phyloP scores from a whole-genome alignment of 2,329 filamentous ascomycete genomes.

The Lachnellula occidentalis region DNA sequence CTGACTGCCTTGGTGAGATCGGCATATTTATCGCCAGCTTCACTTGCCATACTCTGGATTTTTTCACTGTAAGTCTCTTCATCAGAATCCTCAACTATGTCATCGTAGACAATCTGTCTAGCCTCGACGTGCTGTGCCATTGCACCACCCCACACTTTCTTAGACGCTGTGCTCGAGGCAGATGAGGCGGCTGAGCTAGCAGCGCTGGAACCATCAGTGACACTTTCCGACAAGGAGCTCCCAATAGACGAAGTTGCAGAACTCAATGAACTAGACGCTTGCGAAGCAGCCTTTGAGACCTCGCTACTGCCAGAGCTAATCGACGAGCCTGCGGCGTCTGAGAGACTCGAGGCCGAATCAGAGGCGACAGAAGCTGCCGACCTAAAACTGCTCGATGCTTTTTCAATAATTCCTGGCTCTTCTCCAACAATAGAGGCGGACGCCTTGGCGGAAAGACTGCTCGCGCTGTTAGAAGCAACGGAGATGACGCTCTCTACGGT shows the following conservation, averaged over 20 bases:
- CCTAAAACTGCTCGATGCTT: slow-evolving; percentile 26
- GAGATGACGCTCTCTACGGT: slow-evolving; percentile 25
- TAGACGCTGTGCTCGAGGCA: slow-evolving; percentile 31
- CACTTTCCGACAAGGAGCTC: slow-evolving; percentile 30
- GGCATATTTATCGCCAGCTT: slow-evolving; percentile 46
- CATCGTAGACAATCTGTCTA: slow-evolving; percentile 42
- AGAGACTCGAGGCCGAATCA: slow-evolving; percentile 20
- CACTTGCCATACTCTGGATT: slow-evolving; percentile 44
- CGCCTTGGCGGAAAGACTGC: slow-evolving; percentile 21
- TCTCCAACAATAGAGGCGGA: slow-evolving; percentile 23
- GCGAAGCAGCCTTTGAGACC: slow-evolving; percentile 15
- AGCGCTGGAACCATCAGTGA: slow-evolving; percentile 25
- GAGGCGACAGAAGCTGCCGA: slow-evolving; percentile 25
- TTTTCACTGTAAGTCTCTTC: slow-evolving; percentile 43
- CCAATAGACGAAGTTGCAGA: slow-evolving; percentile 30
- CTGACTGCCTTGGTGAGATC: slow-evolving; percentile 50
- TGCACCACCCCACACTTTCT: slow-evolving; percentile 44
- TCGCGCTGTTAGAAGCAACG: slow-evolving; percentile 17
- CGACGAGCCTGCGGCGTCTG: slow-evolving; percentile 21
- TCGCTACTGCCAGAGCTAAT: slow-evolving; percentile 17
- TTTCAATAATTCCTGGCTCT: slow-evolving; percentile 22
- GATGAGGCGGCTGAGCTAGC: slow-evolving; percentile 23
- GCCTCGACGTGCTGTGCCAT: slow-evolving; percentile 37
- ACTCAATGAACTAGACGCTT: slow-evolving; percentile 21
- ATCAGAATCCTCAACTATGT: slow-evolving; percentile 43